Conservation (phyloP, 148 eudicot genomes). For the Pouteria glomerata region DNA sequence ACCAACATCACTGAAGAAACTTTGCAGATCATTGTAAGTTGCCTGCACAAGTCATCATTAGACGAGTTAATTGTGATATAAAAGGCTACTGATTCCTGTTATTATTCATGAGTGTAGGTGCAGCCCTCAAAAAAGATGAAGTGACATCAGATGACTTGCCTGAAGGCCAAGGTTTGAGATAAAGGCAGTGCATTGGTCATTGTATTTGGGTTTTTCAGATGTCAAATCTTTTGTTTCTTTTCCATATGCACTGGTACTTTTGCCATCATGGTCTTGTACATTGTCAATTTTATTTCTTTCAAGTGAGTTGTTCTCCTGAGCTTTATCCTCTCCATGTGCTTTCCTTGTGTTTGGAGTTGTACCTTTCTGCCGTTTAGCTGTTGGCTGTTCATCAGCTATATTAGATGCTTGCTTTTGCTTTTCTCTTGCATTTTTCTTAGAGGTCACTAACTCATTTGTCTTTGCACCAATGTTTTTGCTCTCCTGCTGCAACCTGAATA, state of each 20-base stretch:
- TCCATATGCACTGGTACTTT: conserved; percentile 24
- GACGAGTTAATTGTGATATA: conserved; percentile 4
- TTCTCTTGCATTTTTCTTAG: conserved; percentile 49
- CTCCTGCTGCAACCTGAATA: conserved; percentile 77
- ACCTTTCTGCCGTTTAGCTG: conserved; percentile 63
- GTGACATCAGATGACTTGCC: conserved; percentile 32
- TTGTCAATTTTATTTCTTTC: conserved; percentile 27
- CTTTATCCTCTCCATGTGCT: conserved; percentile 21
- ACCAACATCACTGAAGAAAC: conserved; percentile 81
- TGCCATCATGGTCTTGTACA: conserved; percentile 23
- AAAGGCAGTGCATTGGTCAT: conserved; percentile 89
- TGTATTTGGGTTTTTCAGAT: conserved; percentile 38
- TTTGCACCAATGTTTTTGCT: conserved; percentile 39
- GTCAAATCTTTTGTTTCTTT: conserved; percentile 26
- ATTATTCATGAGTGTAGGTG: neutral
- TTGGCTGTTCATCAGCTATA: conserved; percentile 53
- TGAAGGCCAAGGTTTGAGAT: conserved; percentile 64
- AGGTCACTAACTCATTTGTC: conserved; percentile 43
- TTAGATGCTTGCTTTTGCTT: conserved; percentile 59
- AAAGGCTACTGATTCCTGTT: neutral
- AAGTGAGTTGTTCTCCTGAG: conserved; percentile 22
- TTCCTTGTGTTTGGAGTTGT: conserved; percentile 19
- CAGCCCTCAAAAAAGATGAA: neutral
- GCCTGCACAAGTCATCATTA: conserved; percentile 43
- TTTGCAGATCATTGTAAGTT: conserved; percentile 48